phyloP scores from a whole-genome alignment of 495 filamentous ascomycete genomes.

The Aspergillus sclerotioniger region DNA sequence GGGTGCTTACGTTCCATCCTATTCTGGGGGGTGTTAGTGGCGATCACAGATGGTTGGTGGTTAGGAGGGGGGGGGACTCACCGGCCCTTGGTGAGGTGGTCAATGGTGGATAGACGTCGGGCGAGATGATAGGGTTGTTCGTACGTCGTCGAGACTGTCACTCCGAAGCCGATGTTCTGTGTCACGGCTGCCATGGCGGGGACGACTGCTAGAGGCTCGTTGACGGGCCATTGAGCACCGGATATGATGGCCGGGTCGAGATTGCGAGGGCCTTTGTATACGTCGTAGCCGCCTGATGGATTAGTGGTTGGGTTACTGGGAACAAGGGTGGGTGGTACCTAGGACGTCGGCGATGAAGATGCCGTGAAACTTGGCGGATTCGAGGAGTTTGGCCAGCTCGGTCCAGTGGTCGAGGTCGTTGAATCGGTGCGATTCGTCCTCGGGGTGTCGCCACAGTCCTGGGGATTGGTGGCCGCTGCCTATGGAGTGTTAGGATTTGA shows the following conservation, averaged over 20 bases:
- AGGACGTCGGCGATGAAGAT: conserved; percentile 58
- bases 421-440: conserved; percentile 51
- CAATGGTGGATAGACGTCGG: conserved; percentile 60
- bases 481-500: conserved; percentile 13
- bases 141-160: conserved; percentile 69
- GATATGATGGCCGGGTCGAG: conserved; percentile 57
- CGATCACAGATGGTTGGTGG: background rate
- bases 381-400: conserved; percentile 48
- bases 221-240: conserved; percentile 68
- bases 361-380: conserved; percentile 52
- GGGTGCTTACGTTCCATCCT: conserved; percentile 55
- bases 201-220: conserved; percentile 46
- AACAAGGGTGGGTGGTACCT: conserved; percentile 27
- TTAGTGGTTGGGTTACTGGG: background rate
- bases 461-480: conserved; percentile 55
- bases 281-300: conserved; percentile 56
- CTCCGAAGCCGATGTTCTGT: conserved; percentile 64
- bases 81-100: conserved; percentile 66
- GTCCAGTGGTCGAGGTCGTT: conserved; percentile 53
- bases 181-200: conserved; percentile 53
- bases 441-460: conserved; percentile 53
- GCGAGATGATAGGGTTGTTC: conserved; percentile 71
- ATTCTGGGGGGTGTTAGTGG: conserved; percentile 25
- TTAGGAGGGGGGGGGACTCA: conserved; percentile 17
- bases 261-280: conserved; percentile 58